Percentiles rank a stretch among this genome's conserved stretches.
Conservation (phyloP, 306 rosid species). For the Cucurbita argyrosperma region DNA sequence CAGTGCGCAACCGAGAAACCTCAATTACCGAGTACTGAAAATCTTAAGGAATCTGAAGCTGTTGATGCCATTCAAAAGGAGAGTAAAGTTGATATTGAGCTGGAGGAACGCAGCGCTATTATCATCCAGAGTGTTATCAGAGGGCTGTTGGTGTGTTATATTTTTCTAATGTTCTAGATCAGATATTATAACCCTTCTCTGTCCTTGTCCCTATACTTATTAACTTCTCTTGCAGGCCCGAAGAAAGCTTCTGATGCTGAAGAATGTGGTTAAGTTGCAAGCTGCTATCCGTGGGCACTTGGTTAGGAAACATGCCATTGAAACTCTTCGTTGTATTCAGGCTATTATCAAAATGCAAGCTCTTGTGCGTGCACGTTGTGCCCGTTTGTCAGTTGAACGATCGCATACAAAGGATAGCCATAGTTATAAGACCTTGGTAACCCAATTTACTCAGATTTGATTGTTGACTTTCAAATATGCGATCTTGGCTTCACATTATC, state of each 20-base stretch:
- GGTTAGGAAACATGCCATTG: conserved; percentile 77
- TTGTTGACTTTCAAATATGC: not conserved
- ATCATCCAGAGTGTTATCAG: conserved; percentile 61
- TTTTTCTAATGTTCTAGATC: not conserved
- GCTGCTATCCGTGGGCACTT: conserved; percentile 88
- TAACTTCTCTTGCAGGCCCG: conserved; percentile 35
- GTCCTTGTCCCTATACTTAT: not conserved
- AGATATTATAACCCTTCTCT: not conserved
- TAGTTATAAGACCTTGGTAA: conserved; percentile 32
- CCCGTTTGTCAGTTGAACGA: conserved; percentile 14
- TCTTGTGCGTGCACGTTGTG: conserved; percentile 62
- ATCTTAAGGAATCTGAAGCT: conserved; percentile 23
- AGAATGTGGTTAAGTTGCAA: conserved; percentile 74
- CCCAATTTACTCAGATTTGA: conserved; percentile 3
- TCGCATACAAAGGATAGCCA: conserved; percentile 7
- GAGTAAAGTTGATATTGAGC: conserved; percentile 22
- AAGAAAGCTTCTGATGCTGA: conserved; percentile 28
- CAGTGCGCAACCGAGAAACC: conserved; percentile 42
- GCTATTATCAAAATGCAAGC: conserved; percentile 73
- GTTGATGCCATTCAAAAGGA: conserved; percentile 26
- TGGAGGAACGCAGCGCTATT: conserved; percentile 39
- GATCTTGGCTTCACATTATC: not conserved
- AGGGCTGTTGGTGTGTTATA: conserved; percentile 50
- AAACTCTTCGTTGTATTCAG: conserved; percentile 76
- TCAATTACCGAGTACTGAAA: conserved; percentile 23